Evolutionary conservation across 805 yeast genomes (phyloP).

Genomic region (Lachancea dasiensis): DNA sequence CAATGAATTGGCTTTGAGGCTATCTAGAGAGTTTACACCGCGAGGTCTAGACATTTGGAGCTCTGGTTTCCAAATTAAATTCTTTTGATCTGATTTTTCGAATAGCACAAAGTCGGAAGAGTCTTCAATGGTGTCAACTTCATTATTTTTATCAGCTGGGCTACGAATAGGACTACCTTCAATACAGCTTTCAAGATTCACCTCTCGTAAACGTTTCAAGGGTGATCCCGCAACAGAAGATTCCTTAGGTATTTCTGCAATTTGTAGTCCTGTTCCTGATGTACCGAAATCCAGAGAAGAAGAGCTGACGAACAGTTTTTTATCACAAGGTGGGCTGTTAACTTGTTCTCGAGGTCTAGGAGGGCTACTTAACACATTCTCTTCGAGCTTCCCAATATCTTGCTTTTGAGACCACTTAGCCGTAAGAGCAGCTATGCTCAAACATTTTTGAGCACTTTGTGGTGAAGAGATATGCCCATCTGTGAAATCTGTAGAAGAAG

Average conservation of each 20-base stretch:
- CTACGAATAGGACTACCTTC: neutral
- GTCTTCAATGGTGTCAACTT: neutral
- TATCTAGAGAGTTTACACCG: too few species aligned
- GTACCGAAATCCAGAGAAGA: too few species aligned
- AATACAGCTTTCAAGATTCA: too few species aligned
- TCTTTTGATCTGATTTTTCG: neutral
- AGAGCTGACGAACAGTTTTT: too few species aligned
- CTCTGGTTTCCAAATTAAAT: neutral
- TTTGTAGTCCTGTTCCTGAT: too few species aligned
- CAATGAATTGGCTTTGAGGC: too few species aligned
- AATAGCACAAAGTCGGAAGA: neutral
- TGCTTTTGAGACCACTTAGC: constrained; percentile 8
- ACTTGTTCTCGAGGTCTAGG: neutral
- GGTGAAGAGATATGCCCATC: neutral
- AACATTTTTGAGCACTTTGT: neutral
- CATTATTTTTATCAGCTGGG: neutral
- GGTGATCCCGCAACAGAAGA: too few species aligned
- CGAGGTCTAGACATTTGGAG: constrained; percentile 1
- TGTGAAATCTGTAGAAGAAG: constrained; percentile 6
- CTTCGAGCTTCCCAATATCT: neutral
- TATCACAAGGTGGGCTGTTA: too few species aligned
- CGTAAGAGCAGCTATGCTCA: constrained; percentile 7
- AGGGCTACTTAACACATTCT: too few species aligned
- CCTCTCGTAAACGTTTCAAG: too few species aligned
- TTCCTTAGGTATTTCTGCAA: too few species aligned